phyloP scores from a whole-genome alignment of 1,139 yeast genomes.

The Candida sojae region DNA sequence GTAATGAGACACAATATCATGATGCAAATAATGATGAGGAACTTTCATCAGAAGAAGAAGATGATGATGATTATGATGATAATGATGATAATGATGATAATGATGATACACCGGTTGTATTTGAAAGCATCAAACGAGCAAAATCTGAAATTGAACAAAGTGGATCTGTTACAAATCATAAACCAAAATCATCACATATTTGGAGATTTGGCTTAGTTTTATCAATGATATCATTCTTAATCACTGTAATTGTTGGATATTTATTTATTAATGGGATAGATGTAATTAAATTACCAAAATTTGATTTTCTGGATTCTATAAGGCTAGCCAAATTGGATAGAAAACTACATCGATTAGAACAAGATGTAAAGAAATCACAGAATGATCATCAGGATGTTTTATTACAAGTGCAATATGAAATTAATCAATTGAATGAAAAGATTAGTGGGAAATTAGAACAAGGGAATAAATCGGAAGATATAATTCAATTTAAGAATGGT shows the following conservation, averaged over 20 bases:
- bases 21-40: neutral
- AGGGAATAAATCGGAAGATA: neutral
- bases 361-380: slow-evolving; percentile 1
- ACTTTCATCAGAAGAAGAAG: neutral
- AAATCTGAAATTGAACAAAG: neutral
- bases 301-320: neutral
- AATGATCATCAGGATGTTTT: neutral
- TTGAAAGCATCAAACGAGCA: slow-evolving; percentile 4
- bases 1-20: slow-evolving; percentile 2
- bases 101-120: slow-evolving; percentile 1
- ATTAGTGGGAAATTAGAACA: neutral
- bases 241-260: neutral
- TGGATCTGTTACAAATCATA: neutral
- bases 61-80: no score
- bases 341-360: slow-evolving; percentile 7
- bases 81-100: neutral
- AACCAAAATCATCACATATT: neutral
- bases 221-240: neutral
- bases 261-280: neutral
- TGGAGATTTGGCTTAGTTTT: neutral
- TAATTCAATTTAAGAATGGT: slow-evolving; percentile 26
- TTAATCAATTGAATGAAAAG: slow-evolving; percentile 1
- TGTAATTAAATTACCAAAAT: neutral
- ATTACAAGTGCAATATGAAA: slow-evolving; percentile 3
- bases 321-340: slow-evolving; percentile 5